Base-by-base conservation (phyloP, 495 filamentous ascomycete genomes). In the Penicillium canariense region DNA sequence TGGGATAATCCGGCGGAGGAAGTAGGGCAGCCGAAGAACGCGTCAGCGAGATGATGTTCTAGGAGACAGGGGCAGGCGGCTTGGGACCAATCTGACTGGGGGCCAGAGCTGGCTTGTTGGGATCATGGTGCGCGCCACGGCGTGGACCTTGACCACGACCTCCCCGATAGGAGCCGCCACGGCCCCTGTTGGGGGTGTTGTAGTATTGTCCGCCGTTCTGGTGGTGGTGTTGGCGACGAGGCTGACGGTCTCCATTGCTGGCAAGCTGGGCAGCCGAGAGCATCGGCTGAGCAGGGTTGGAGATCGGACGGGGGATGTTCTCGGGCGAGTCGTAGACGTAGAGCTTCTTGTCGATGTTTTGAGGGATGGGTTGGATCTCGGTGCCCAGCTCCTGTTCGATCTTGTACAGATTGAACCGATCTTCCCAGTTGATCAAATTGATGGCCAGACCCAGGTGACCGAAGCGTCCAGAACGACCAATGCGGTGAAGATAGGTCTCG, bases 381-480 rank as follows among this genome's bases (percentile, higher is more conserved):
- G 94, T 97, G 35, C 92, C 93, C 17, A 99, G 78, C 59, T 99
- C 94, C 50, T 95, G 89, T 69, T 99, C 94, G 63, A 99, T 97
- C 68, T 92, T 95, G 77, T 97, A 99, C 10, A 99, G 80, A 71
- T 97, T 99, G 82, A 96, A 97, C 25, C 94, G 85, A 69, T 99
- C 94, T 54, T 97, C 94, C 94, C 94, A 99, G 67, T 93, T 97
- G 77, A 99, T 97, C 62, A 99, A 80, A 68, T 99, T 99, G 71
- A 99, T 99, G 46, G 94, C 94, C 59, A 99, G 79, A 77, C 94
- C 94, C 67, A 97, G 79, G 75, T 99, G 94, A 51, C 94, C 94
- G 67, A 96, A 99, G 50, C 94, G 89, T 52, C 94, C 94, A 36
- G 94, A 99, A 60, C 94, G 88, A 71, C 94, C 94, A 69, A 99